A percentile compares a stretch with the other conserved stretches of the same genome.
Evolutionary conservation across 805 yeast species (phyloP).

Genomic region (Candida adriatica): DNA sequence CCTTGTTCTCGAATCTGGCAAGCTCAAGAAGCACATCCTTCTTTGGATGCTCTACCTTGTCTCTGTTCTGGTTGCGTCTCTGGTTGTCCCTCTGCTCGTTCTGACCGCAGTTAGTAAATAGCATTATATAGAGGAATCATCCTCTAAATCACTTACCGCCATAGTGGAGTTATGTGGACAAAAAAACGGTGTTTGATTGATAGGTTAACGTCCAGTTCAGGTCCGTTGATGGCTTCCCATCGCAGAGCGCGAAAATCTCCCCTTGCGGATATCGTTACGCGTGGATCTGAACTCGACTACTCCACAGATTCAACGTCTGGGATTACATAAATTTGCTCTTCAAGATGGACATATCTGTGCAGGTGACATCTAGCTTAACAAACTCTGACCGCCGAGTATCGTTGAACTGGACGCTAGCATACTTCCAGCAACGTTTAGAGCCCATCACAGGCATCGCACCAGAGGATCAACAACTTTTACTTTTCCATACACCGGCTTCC

Average conservation of each 20-base stretch:
- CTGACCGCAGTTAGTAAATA: conserved; percentile 3
- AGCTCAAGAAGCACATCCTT: conserved; percentile 86
- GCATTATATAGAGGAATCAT: too few species aligned
- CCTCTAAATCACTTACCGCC: too few species aligned
- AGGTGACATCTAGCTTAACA: conserved; percentile 58
- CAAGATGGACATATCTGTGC: conserved; percentile 45
- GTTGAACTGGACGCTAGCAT: conserved; percentile 49
- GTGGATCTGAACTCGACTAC: too few species aligned
- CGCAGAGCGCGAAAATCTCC: too few species aligned
- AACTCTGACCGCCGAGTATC: conserved; percentile 65
- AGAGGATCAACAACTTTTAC: conserved; percentile 40
- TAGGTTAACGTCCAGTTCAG: too few species aligned
- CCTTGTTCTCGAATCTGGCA: conserved; percentile 64
- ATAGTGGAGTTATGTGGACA: too few species aligned
- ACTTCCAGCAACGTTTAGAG: conserved; percentile 52
- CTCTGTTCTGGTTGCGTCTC: conserved; percentile 20
- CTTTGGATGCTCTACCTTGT: conserved; percentile 63
- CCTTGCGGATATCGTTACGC: too few species aligned
- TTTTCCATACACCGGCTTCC: conserved; percentile 32
- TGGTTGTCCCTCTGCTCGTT: conserved; percentile 13
- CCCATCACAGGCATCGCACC: conserved; percentile 72
- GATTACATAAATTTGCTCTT: too few species aligned
- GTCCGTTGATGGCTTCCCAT: too few species aligned
- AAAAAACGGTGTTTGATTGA: too few species aligned
- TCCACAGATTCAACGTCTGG: too few species aligned